Evolutionary conservation across 495 filamentous ascomycete genomes (phyloP).

Genomic region (Neurospora cerealis): DNA sequence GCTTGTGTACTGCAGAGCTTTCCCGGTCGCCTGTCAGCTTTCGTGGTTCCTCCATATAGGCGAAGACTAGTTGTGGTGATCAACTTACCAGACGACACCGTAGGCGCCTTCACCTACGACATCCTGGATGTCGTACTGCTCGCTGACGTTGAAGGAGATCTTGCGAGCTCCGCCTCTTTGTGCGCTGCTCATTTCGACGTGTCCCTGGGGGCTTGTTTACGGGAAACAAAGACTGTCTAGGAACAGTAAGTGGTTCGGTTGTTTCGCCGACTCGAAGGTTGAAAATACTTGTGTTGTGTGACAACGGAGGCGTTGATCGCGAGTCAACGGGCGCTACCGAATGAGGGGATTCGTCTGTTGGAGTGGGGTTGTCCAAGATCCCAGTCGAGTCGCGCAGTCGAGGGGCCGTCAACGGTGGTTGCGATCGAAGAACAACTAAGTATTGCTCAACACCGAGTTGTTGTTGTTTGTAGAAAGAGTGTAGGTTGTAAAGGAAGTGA

Average conservation of each 20-base stretch:
- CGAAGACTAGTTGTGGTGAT: background rate
- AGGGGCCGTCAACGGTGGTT: background rate
- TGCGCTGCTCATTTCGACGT: constrained; percentile 22
- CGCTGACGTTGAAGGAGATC: constrained; percentile 99
- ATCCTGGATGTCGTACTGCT: constrained; percentile 99
- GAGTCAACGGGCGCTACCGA: background rate
- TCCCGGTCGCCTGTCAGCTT: background rate
- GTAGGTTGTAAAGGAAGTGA: background rate
- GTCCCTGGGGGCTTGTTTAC: background rate
- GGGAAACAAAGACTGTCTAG: constrained; percentile 10
- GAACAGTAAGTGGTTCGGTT: background rate
- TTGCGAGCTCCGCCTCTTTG: constrained; percentile 60
- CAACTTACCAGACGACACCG: constrained; percentile 89
- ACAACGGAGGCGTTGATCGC: background rate
- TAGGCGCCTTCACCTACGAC: constrained; percentile 98
- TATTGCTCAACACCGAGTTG: background rate
- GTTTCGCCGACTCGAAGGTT: background rate
- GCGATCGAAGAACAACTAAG: background rate
- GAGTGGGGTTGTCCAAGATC: background rate
- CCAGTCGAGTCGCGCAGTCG: background rate
- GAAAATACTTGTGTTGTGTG: background rate
- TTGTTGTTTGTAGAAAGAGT: background rate
- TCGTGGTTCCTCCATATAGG: background rate
- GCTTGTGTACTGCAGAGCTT: constrained; percentile 97
- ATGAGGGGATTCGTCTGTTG: background rate